phyloP scores from a whole-genome alignment of 1,139 yeast genomes.

The Geotrichum siamense region DNA sequence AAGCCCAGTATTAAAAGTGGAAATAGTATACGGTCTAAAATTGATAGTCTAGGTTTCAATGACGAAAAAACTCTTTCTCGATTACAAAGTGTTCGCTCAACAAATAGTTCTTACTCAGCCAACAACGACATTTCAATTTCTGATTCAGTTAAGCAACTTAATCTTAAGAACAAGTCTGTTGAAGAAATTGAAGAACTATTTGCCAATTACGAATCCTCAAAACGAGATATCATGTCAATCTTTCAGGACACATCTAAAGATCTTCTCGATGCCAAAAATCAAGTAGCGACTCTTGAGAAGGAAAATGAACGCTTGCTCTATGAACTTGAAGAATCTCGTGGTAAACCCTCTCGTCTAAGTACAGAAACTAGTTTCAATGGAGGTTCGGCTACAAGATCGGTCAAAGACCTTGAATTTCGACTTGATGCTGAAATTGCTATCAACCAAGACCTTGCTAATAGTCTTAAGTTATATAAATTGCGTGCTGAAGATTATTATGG shows the following conservation, averaged over 20 bases:
- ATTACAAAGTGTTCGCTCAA: constrained; percentile 10
- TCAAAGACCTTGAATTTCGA: constrained; percentile 36
- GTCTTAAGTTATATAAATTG: constrained; percentile 55
- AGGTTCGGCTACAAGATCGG: constrained; percentile 16
- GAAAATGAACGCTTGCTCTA: constrained; percentile 50
- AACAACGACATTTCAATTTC: constrained; percentile 12
- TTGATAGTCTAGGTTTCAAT: constrained; percentile 16
- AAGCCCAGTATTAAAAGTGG: constrained; percentile 10
- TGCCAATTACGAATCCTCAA: constrained; percentile 24
- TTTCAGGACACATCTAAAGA: constrained; percentile 53
- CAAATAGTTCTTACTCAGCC: constrained; percentile 6
- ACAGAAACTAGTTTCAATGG: constrained; percentile 13
- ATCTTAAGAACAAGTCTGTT: constrained; percentile 22
- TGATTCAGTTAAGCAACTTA: constrained; percentile 20
- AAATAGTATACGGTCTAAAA: constrained; percentile 16
- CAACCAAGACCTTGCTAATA: constrained; percentile 46
- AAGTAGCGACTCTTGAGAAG: constrained; percentile 39
- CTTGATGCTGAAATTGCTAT: constrained; percentile 48
- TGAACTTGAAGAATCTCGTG: constrained; percentile 34
- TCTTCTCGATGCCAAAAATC: constrained; percentile 45
- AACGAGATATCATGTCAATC: constrained; percentile 45
- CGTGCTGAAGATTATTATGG: constrained; percentile 71
- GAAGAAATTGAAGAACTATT: constrained; percentile 26
- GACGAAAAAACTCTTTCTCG: constrained; percentile 7
- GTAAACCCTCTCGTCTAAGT: constrained; percentile 15